phyloP scores from a whole-genome alignment of 2,329 filamentous ascomycete species.

The Fusarium robinianum region DNA sequence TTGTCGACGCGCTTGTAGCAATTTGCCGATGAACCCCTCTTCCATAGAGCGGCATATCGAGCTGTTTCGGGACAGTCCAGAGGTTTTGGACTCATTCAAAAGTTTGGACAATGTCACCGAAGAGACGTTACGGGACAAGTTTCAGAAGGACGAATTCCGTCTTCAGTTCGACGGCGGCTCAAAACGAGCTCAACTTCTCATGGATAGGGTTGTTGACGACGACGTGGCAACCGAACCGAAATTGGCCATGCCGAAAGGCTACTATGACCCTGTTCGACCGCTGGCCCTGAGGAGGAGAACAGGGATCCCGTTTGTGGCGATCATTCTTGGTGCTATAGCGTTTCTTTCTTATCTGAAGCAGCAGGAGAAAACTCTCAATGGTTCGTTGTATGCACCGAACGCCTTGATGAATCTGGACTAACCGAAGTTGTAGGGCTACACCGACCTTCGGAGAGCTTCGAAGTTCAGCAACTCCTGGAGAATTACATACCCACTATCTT shows the following conservation, averaged over 20 bases:
- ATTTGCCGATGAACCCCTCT: slow-evolving; percentile 33
- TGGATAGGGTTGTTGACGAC: not conserved
- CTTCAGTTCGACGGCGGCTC: slow-evolving; percentile 3
- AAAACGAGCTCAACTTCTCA: not conserved
- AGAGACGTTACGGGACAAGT: not conserved
- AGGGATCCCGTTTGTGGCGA: slow-evolving; percentile 21
- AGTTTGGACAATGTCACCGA: slow-evolving; percentile 22
- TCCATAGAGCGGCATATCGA: slow-evolving; percentile 31
- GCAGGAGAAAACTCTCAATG: slow-evolving; percentile 22
- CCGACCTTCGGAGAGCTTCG: slow-evolving; percentile 39
- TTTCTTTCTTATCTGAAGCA: slow-evolving; percentile 32
- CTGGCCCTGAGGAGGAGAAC: slow-evolving; percentile 20
- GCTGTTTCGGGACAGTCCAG: slow-evolving; percentile 24
- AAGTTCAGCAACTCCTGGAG: slow-evolving; percentile 45
- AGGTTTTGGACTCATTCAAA: slow-evolving; percentile 7
- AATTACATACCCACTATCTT: slow-evolving; percentile 59
- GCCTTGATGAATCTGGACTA: too few species aligned
- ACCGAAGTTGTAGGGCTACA: slow-evolving; percentile 36
- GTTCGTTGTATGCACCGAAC: slow-evolving; percentile 26
- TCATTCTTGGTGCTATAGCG: slow-evolving; percentile 19
- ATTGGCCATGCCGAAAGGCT: slow-evolving; percentile 10
- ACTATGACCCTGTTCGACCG: slow-evolving; percentile 35
- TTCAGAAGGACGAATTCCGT: slow-evolving; percentile 19
- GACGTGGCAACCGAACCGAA: not conserved
- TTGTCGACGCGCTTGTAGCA: slow-evolving; percentile 4